Percentiles rank a stretch among this genome's conserved stretches.
phyloP scores from a whole-genome alignment of 257 asterid species.

The Nicotiana tabacum region DNA sequence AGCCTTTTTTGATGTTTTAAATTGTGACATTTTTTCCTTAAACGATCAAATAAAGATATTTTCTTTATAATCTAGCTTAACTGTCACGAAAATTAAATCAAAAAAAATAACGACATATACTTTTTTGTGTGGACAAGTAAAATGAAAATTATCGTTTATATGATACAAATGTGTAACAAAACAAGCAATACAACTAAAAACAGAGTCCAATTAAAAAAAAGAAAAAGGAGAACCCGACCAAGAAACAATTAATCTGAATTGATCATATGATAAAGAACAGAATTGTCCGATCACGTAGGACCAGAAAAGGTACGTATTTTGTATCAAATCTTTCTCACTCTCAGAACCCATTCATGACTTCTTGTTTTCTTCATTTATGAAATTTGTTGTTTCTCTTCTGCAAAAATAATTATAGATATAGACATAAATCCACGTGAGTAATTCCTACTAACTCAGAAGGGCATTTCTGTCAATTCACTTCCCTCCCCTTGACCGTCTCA shows the following conservation, averaged over 20 bases:
- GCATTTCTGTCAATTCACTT: conserved; percentile 6
- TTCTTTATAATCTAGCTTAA: neutral
- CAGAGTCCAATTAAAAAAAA: neutral
- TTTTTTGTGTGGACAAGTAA: too few species aligned
- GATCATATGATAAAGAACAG: neutral
- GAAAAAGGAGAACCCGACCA: neutral
- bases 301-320: conserved; percentile 14
- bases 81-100: neutral
- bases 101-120: too few species aligned
- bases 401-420: neutral
- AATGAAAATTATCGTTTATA: neutral
- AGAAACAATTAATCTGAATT: neutral
- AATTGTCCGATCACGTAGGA: conserved; percentile 16
- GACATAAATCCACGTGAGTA: conserved; percentile 17
- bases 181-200: neutral
- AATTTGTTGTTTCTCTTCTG: conserved; percentile 12
- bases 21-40: neutral
- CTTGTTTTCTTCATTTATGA: conserved; percentile 30
- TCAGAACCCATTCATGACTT: conserved; percentile 17
- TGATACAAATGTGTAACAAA: neutral
- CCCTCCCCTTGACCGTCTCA: neutral
- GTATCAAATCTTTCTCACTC: conserved; percentile 15
- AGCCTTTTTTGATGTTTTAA: neutral
- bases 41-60: neutral
- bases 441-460: conserved; percentile 10